A percentile compares a stretch with the other conserved stretches of the same genome.
These are phyloP conservation scores for Pythium guiyangense DNA, from an alignment of 352 stramenopile species.

Conservation along the genomic window DNA sequence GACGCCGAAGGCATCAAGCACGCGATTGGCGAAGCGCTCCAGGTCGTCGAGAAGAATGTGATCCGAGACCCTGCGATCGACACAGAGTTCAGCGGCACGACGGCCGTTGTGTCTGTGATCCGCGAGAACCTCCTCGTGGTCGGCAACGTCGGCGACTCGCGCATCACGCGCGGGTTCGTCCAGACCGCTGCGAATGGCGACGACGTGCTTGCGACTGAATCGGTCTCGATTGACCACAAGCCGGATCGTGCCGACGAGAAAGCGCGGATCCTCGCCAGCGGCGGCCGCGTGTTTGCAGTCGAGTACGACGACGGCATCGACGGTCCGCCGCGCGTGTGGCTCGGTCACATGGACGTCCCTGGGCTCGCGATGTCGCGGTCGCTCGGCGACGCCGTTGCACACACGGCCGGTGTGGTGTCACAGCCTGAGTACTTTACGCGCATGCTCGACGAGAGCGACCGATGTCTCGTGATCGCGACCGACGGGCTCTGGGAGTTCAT, in stretches of 20 bases:
- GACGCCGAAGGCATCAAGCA: slow-evolving; percentile 61
- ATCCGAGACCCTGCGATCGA: no score
- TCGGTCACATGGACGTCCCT: slow-evolving; percentile 97
- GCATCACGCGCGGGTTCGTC: slow-evolving; percentile 87
- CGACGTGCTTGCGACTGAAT: no score
- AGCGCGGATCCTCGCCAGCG: slow-evolving; percentile 87
- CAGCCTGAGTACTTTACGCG: slow-evolving; percentile 94
- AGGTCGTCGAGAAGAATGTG: no score
- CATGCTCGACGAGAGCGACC: slow-evolving; percentile 78
- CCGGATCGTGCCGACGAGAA: no score
- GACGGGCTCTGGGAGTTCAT: slow-evolving; percentile 99
- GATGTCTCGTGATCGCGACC: slow-evolving; percentile 95
- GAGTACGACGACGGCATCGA: slow-evolving; percentile 99
- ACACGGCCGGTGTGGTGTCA: slow-evolving; percentile 93
- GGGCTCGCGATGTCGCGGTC: slow-evolving; percentile 97
- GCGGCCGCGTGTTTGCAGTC: slow-evolving; percentile 96
- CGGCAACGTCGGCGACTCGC: slow-evolving; percentile 97
- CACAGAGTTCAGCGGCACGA: no score
- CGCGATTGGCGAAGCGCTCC: no score
- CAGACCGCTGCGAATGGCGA: slow-evolving; percentile 25
- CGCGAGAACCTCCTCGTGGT: slow-evolving; percentile 86
- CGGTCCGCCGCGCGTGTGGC: slow-evolving; percentile 96
- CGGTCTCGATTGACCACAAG: no score
- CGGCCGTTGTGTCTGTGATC: slow-evolving; percentile 53
- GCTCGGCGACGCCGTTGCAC: slow-evolving; percentile 95